Conservation (phyloP, 1,284 basidiomycete genomes). For the Phellopilus nigrolimitatus region DNA sequence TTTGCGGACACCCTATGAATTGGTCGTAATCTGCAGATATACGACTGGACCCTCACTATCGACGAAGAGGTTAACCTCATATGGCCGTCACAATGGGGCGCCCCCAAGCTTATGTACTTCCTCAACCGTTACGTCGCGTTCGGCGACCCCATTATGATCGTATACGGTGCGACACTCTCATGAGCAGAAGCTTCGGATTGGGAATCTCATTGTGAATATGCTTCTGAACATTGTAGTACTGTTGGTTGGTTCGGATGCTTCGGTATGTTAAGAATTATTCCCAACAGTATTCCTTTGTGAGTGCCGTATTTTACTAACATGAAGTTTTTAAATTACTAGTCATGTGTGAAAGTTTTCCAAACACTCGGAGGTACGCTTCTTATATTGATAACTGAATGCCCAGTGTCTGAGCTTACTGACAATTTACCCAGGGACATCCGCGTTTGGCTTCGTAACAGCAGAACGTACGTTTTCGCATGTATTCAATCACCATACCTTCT, state of each 20-base stretch:
- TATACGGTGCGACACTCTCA: conserved; percentile 6
- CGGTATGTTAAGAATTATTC: background rate
- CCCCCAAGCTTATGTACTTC: conserved; percentile 13
- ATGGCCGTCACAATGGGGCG: conserved; percentile 13
- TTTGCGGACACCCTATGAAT: background rate
- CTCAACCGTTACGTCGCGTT: conserved; percentile 15
- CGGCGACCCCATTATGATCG: conserved; percentile 4
- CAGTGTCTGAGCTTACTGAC: too few relatives aligned
- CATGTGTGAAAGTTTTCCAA: conserved; percentile 12
- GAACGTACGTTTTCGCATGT: conserved; percentile 10
- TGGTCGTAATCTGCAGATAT: conserved; percentile 2
- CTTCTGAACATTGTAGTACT: conserved; percentile 1
- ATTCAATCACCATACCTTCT: too few relatives aligned
- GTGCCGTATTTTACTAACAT: background rate
- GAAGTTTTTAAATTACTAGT: background rate
- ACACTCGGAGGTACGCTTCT: conserved; percentile 10
- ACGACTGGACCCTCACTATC: conserved; percentile 13
- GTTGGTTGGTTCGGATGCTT: conserved; percentile 7
- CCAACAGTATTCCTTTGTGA: background rate
- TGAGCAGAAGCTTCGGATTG: background rate
- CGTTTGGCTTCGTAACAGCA: conserved; percentile 10
- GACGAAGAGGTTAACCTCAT: conserved; percentile 16
- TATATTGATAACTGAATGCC: too few relatives aligned
- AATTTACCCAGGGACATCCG: background rate
- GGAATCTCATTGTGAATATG: background rate